Evolutionary conservation across 768 basidiomycete genomes (phyloP).

Genomic region (Mycena albidolilacea): DNA sequence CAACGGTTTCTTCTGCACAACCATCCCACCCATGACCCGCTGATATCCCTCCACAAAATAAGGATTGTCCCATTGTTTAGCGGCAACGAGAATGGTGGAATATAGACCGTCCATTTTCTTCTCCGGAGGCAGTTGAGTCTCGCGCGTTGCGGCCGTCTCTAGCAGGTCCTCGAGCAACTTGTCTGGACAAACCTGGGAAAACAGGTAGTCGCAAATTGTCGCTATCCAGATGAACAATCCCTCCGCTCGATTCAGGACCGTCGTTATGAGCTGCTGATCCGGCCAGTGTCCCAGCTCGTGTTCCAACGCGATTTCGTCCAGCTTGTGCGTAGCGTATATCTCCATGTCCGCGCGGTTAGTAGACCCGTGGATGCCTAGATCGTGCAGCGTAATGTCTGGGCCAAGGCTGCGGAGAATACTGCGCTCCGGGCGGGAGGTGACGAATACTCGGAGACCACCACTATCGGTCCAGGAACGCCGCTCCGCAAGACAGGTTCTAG

Average conservation of each 20-base stretch:
- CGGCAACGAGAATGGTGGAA: conserved; percentile 26
- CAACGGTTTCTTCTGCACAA: neutral
- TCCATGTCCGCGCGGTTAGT: conserved; percentile 39
- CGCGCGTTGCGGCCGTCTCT: neutral
- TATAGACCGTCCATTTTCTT: conserved; percentile 37
- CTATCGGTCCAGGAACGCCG: neutral
- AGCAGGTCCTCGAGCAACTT: conserved; percentile 31
- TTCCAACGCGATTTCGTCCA: conserved; percentile 34
- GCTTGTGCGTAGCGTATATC: conserved; percentile 33
- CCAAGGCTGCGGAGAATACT: conserved; percentile 28
- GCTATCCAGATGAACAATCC: conserved; percentile 45
- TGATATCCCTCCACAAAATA: conserved; percentile 25
- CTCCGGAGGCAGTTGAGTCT: conserved; percentile 29
- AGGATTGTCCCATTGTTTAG: conserved; percentile 36
- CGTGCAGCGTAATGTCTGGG: neutral
- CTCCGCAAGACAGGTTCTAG: neutral
- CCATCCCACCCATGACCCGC: neutral
- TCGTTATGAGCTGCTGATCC: conserved; percentile 6
- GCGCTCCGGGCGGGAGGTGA: conserved; percentile 40
- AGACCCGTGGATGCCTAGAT: conserved; percentile 31
- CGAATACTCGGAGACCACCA: conserved; percentile 42
- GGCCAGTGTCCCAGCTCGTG: conserved; percentile 6
- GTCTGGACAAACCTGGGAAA: conserved; percentile 23
- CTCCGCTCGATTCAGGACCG: conserved; percentile 32
- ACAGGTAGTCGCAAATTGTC: conserved; percentile 38